These are phyloP conservation scores for Elymus sibiricus DNA, from an alignment of 176 grass and related monocot genomes.

Conservation along the genomic window DNA sequence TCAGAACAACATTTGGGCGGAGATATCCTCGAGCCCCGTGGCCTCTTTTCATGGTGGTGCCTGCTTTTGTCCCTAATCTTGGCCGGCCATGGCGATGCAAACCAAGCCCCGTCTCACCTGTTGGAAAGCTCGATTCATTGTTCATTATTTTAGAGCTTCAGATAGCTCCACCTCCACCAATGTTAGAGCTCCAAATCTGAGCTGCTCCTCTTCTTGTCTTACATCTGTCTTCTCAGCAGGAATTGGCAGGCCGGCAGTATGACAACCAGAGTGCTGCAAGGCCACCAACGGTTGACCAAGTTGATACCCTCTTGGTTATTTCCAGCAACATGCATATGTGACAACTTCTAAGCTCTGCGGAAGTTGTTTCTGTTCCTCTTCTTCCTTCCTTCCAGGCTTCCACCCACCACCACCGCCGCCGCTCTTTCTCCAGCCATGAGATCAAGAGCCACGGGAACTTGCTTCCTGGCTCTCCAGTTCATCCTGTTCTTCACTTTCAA, in stretches of 20 bases:
- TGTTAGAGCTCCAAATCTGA: slow-evolving; percentile 19
- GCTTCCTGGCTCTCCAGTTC: slow-evolving; percentile 29
- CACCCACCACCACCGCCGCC: neutral
- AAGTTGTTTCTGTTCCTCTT: slow-evolving; percentile 11
- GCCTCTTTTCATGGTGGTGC: neutral
- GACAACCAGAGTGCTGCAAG: neutral
- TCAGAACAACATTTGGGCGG: neutral
- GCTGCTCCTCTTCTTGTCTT: slow-evolving; percentile 2
- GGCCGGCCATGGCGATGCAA: slow-evolving; percentile 36
- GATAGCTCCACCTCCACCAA: slow-evolving; percentile 1
- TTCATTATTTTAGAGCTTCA: slow-evolving; percentile 26
- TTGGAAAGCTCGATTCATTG: neutral
- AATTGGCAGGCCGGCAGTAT: slow-evolving; percentile 23
- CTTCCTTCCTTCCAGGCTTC: neutral
- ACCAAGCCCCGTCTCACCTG: slow-evolving; percentile 18
- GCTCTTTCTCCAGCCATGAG: slow-evolving; percentile 34
- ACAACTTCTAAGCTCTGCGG: slow-evolving; percentile 18
- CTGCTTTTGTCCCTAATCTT: slow-evolving; percentile 23
- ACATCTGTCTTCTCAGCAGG: slow-evolving; percentile 29
- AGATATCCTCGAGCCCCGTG: neutral
- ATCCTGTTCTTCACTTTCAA: neutral
- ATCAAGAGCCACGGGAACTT: slow-evolving; percentile 21
- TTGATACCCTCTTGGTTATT: slow-evolving; percentile 17
- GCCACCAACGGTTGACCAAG: slow-evolving; percentile 16
- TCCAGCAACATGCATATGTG: slow-evolving; percentile 16